A percentile compares a stretch with the other conserved stretches of the same genome.
Evolutionary conservation across 2,329 filamentous ascomycete species (phyloP).

Genomic region (Aspergillus luchuensis): DNA sequence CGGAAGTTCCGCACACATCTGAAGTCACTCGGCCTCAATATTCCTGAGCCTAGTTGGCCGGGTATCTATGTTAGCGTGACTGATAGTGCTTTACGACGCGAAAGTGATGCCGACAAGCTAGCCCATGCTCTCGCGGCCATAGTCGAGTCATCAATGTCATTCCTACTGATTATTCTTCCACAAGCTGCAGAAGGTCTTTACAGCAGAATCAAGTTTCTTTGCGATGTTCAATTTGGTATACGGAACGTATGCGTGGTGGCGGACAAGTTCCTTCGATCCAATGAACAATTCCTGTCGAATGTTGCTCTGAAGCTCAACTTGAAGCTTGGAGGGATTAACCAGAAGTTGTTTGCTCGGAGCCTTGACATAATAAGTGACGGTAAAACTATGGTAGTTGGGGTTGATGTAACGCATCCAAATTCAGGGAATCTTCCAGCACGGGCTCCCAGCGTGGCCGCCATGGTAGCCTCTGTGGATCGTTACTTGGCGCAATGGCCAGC

Average conservation of each 20-base stretch:
- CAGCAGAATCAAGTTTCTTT: slow-evolving; percentile 8
- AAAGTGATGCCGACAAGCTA: background rate
- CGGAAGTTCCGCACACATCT: background rate
- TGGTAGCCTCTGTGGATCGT: slow-evolving; percentile 72
- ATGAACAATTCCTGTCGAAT: slow-evolving; percentile 45
- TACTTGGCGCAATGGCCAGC: slow-evolving; percentile 56
- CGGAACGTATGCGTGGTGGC: slow-evolving; percentile 8
- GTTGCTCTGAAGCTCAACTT: slow-evolving; percentile 76
- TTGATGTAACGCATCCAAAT: slow-evolving; percentile 87
- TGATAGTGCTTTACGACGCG: slow-evolving; percentile 56
- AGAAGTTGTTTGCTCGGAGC: slow-evolving; percentile 56
- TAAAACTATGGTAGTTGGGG: slow-evolving; percentile 80
- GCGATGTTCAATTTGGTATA: slow-evolving; percentile 1
- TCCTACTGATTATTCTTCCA: slow-evolving; percentile 7
- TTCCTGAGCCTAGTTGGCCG: background rate
- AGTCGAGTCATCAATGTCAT: background rate
- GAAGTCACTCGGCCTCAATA: background rate
- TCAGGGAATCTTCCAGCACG: slow-evolving; percentile 53
- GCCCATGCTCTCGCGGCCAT: background rate
- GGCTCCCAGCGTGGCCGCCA: slow-evolving; percentile 73
- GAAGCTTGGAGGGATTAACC: slow-evolving; percentile 74
- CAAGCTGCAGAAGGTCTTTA: background rate
- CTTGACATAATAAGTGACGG: slow-evolving; percentile 61
- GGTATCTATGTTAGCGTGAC: background rate
- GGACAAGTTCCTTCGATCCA: slow-evolving; percentile 1